These are phyloP conservation scores for Colletotrichum theobromicola DNA, from an alignment of 2,329 filamentous ascomycete genomes.

Conservation along the genomic window DNA sequence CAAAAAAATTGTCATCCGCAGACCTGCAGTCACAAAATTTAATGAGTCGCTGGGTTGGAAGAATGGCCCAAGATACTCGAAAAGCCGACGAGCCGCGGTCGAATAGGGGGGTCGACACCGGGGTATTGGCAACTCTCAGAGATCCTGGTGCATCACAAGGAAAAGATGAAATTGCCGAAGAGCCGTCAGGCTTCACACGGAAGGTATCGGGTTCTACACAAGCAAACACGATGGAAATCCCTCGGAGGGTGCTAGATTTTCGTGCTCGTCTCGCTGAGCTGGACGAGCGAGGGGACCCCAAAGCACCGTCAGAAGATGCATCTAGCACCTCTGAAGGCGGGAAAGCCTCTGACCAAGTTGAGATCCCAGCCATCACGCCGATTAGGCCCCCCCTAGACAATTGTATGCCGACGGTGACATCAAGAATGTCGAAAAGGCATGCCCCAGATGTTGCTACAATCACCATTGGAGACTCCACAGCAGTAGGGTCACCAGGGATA, in stretches of 20 bases:
- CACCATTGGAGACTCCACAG: constrained; percentile 72
- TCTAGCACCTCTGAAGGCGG: background rate
- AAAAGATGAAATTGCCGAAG: background rate
- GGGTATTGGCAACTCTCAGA: background rate
- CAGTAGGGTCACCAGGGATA: constrained; percentile 69
- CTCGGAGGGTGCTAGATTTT: constrained; percentile 36
- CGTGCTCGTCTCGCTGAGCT: constrained; percentile 37
- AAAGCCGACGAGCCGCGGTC: background rate
- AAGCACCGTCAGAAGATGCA: background rate
- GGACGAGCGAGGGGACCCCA: constrained; percentile 26
- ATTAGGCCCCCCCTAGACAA: background rate
- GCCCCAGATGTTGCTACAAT: constrained; percentile 72
- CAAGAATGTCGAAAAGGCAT: constrained; percentile 55
- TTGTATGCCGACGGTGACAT: background rate
- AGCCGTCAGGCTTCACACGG: background rate
- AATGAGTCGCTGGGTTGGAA: constrained; percentile 11
- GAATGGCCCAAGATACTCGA: background rate
- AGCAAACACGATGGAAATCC: background rate
- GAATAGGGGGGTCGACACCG: background rate
- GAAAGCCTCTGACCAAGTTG: constrained; percentile 18
- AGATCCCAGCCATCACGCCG: constrained; percentile 21
- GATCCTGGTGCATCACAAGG: background rate
- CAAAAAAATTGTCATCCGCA: constrained; percentile 18
- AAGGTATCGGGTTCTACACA: background rate
- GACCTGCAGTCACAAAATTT: constrained; percentile 13